A percentile compares a stretch with the other conserved stretches of the same genome.
phyloP scores from a whole-genome alignment of 306 rosid species.

The Trichosanthes truncata region DNA sequence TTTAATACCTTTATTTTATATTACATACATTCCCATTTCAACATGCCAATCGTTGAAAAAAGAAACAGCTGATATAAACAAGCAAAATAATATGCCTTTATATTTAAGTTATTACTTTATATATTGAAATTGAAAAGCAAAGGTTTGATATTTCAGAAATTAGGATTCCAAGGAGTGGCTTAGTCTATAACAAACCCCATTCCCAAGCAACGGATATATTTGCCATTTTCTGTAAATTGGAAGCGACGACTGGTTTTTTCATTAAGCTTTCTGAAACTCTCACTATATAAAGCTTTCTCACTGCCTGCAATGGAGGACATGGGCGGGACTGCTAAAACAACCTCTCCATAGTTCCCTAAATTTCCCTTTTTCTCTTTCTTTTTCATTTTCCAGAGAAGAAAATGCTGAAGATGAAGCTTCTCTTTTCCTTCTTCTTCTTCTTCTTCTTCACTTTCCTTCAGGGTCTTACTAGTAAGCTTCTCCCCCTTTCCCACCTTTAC shows the following conservation, averaged over 20 bases:
- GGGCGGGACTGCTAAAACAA: background rate
- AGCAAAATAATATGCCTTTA: background rate
- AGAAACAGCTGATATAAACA: background rate
- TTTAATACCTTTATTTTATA: background rate
- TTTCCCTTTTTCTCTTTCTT: background rate
- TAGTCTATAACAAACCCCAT: background rate
- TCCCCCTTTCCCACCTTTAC: background rate
- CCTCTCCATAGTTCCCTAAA: background rate
- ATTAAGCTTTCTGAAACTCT: background rate
- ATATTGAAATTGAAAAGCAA: background rate
- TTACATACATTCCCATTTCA: background rate
- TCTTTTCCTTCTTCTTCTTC: background rate
- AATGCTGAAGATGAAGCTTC: background rate
- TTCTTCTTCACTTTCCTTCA: background rate
- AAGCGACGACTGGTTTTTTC: background rate
- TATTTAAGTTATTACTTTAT: background rate
- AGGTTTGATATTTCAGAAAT: background rate
- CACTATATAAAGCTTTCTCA: background rate
- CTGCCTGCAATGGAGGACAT: background rate
- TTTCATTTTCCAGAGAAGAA: background rate
- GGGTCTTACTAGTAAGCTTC: conserved; percentile 15
- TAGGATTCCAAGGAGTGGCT: background rate
- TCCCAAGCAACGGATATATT: conserved; percentile 10
- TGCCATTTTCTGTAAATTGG: background rate
- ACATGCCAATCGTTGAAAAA: background rate